A percentile compares a stretch with the other conserved stretches of the same genome.
These are phyloP conservation scores for Fulvia fulva DNA, from an alignment of 2,329 filamentous ascomycete genomes.

Conservation along the genomic window DNA sequence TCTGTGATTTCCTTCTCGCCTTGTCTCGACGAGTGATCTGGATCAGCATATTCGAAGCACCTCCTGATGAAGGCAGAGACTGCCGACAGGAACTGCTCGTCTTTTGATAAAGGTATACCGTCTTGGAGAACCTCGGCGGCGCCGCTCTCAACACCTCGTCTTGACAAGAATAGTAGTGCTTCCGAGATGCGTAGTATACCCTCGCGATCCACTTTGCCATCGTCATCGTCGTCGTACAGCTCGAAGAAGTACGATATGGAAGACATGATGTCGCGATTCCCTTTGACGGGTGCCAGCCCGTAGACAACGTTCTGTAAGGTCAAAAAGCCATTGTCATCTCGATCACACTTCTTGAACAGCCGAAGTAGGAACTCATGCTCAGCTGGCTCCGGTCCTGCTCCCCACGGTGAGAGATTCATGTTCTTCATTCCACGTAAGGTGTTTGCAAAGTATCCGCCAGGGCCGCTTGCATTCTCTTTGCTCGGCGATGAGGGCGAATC, in stretches of 20 bases:
- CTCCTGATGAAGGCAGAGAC: constrained; percentile 93
- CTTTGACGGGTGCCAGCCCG: constrained; percentile 86
- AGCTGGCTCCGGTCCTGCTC: constrained; percentile 65
- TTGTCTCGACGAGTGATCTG: constrained; percentile 53
- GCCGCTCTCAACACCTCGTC: constrained; percentile 61
- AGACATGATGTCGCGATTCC: constrained; percentile 92
- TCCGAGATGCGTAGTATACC: constrained; percentile 94
- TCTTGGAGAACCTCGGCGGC: constrained; percentile 30
- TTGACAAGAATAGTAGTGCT: constrained; percentile 84
- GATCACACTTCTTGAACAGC: constrained; percentile 84
- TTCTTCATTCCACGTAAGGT: constrained; percentile 36
- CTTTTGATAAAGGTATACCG: constrained; percentile 49
- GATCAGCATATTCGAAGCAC: constrained; percentile 97
- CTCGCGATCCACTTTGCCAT: constrained; percentile 89
- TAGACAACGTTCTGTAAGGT: constrained; percentile 89
- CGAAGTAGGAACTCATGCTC: constrained; percentile 93
- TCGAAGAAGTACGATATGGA: constrained; percentile 98
- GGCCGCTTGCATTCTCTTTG: constrained; percentile 50
- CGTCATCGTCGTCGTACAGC: constrained; percentile 87
- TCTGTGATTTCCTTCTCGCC: constrained; percentile 33
- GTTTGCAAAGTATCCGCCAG: constrained; percentile 53
- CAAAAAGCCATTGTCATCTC: constrained; percentile 69
- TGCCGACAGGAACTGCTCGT: constrained; percentile 85
- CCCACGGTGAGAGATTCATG: constrained; percentile 51
- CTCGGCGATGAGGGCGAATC: constrained; percentile 67